These are phyloP conservation scores for Xylariaceae sp. DNA, from an alignment of 2,329 filamentous ascomycete species.

Conservation along the genomic window DNA sequence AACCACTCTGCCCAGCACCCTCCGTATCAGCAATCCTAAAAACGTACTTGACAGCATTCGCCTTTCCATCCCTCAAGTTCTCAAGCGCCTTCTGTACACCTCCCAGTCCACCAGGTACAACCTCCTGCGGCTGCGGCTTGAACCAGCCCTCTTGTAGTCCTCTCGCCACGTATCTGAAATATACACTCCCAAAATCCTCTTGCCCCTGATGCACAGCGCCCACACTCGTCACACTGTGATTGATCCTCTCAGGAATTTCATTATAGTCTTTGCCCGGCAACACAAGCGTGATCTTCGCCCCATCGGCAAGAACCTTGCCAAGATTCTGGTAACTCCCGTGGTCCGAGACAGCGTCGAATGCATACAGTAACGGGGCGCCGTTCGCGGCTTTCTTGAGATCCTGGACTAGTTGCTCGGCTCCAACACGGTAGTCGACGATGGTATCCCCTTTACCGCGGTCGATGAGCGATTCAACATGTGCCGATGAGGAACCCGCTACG, in stretches of 20 bases:
- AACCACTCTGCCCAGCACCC: constrained; percentile 5
- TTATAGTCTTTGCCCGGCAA: constrained; percentile 29
- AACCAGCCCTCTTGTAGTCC: constrained; percentile 37
- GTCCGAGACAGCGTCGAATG: constrained; percentile 56
- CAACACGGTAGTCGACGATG: constrained; percentile 58
- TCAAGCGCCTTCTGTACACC: constrained; percentile 35
- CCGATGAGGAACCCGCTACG: constrained; percentile 50
- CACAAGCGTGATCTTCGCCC: constrained; percentile 38
- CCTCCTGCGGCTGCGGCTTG: constrained; percentile 35
- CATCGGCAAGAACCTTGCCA: constrained; percentile 37
- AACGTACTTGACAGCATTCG: constrained; percentile 44
- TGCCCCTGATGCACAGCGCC: constrained; percentile 19
- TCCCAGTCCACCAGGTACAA: constrained; percentile 32
- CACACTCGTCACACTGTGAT: constrained; percentile 18
- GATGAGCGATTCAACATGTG: constrained; percentile 50
- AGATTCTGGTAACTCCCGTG: constrained; percentile 45
- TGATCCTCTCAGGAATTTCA: constrained; percentile 24
- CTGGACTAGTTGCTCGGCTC: constrained; percentile 47
- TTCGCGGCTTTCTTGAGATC: constrained; percentile 38
- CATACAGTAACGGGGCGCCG: constrained; percentile 42
- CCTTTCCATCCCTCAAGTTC: constrained; percentile 32
- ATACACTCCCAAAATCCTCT: constrained; percentile 29
- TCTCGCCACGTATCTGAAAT: constrained; percentile 35
- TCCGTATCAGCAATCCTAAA: constrained; percentile 32
- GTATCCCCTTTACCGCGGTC: constrained; percentile 51